Conservation (phyloP, 2,329 filamentous ascomycete species). For the Neocatenulostroma microsporum region DNA sequence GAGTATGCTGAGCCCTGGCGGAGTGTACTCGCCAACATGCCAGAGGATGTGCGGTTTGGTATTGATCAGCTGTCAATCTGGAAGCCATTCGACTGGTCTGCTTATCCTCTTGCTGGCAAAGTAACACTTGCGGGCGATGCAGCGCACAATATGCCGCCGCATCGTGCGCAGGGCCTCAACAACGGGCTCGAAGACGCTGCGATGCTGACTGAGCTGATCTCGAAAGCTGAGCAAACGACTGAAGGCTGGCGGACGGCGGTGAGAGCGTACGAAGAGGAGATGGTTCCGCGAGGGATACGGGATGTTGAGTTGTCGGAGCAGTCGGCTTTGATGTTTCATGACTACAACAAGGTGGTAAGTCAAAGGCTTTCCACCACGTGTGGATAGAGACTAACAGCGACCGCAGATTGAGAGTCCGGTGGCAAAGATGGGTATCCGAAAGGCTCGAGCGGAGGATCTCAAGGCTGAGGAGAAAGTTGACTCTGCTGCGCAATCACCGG, state of each 20-base stretch:
- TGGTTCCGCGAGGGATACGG: conserved; percentile 6
- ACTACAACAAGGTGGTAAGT: conserved; percentile 11
- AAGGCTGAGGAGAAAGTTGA: neutral
- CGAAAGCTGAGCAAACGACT: neutral
- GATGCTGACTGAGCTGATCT: conserved; percentile 1
- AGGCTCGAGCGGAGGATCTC: conserved; percentile 5
- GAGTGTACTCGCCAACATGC: conserved; percentile 6
- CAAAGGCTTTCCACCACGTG: neutral
- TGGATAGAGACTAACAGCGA: conserved; percentile 1
- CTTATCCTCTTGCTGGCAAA: conserved; percentile 5
- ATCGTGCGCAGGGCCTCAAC: conserved; percentile 2
- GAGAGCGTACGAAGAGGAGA: conserved; percentile 11
- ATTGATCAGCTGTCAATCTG: conserved; percentile 9
- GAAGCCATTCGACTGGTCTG: conserved; percentile 11
- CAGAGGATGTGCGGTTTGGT: conserved; percentile 7
- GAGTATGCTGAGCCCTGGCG: conserved; percentile 12
- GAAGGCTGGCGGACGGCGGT: conserved; percentile 3
- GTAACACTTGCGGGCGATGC: conserved; percentile 16
- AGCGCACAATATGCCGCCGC: conserved; percentile 5
- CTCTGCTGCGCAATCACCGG: too few relatives aligned
- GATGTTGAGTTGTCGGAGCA: conserved; percentile 9
- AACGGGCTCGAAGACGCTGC: conserved; percentile 5
- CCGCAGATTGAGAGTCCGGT: conserved; percentile 6
- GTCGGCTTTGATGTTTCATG: conserved; percentile 9
- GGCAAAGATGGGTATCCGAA: conserved; percentile 9